These are phyloP conservation scores for Globisporangium heterothallicum DNA, from an alignment of 352 stramenopile species.

Conservation along the genomic window DNA sequence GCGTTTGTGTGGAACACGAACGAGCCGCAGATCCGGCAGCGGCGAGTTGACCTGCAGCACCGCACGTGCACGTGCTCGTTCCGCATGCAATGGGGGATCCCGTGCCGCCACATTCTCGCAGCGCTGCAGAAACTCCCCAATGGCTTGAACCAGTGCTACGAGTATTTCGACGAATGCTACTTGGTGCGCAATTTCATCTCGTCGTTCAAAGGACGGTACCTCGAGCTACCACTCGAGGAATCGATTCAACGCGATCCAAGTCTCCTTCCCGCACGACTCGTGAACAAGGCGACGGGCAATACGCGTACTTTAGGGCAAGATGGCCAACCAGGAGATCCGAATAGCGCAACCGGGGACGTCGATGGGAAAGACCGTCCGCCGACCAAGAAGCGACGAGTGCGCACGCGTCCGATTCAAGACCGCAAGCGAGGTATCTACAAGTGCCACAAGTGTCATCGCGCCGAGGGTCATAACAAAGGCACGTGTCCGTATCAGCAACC, in stretches of 20 bases:
- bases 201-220: conserved; percentile 28
- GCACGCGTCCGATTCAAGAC: conserved; percentile 23
- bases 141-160: conserved; percentile 21
- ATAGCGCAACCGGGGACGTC: background rate
- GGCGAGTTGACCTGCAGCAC: conserved; percentile 38
- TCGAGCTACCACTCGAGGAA: conserved; percentile 43
- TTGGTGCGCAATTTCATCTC: conserved; percentile 35
- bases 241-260: conserved; percentile 22
- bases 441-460: conserved; percentile 39
- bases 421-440: conserved; percentile 49
- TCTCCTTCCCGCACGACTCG: conserved; percentile 23
- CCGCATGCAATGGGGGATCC: conserved; percentile 33
- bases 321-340: background rate
- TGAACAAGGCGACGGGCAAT: conserved; percentile 13
- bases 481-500: conserved; percentile 33
- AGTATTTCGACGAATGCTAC: conserved; percentile 52
- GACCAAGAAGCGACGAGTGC: conserved; percentile 23
- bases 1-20: conserved; percentile 46
- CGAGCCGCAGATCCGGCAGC: conserved; percentile 34
- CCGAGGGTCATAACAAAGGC: conserved; percentile 47
- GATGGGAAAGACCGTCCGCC: background rate
- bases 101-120: conserved; percentile 38
- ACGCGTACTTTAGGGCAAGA: background rate
- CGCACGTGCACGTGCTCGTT: conserved; percentile 41
- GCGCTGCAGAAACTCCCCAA: conserved; percentile 31